A percentile compares a stretch with the other conserved stretches of the same genome.
Evolutionary conservation across 2,329 filamentous ascomycete species (phyloP).

Genomic region (Ophiocordyceps polyrhachis-furcata): DNA sequence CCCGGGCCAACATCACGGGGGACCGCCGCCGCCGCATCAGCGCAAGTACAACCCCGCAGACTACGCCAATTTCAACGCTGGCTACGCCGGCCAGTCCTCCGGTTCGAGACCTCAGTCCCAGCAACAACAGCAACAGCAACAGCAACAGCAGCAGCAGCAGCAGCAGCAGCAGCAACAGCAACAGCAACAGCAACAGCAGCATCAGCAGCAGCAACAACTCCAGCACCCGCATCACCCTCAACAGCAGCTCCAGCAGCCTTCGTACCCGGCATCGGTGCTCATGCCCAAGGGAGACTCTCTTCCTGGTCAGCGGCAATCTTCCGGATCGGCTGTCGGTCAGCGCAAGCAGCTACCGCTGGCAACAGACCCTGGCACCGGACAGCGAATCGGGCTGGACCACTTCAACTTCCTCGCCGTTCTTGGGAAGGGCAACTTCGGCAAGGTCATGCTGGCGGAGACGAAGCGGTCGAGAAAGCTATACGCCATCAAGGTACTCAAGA

Average conservation of each 20-base stretch:
- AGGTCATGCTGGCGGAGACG: conserved; percentile 97
- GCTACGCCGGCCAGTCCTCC: conserved; percentile 19
- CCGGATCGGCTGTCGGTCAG: conserved; percentile 13
- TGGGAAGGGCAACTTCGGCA: conserved; percentile 98
- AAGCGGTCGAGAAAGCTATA: conserved; percentile 85
- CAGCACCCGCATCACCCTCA: conserved; percentile 14
- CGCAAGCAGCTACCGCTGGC: conserved; percentile 50
- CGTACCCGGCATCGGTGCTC: conserved; percentile 13
- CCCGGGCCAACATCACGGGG: conserved; percentile 12
- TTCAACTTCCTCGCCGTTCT: conserved; percentile 98
- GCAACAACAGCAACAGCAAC: conserved; percentile 12
- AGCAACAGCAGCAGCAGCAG: conserved; percentile 7
- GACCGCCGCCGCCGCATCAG: conserved; percentile 13
- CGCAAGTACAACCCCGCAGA: conserved; percentile 62
- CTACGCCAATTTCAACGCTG: conserved; percentile 43
- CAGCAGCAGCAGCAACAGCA: conserved; percentile 12
- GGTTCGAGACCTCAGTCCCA: conserved; percentile 11
- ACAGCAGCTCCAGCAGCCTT: conserved; percentile 19
- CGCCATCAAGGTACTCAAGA: conserved; percentile 97
- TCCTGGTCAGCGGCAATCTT: conserved; percentile 12
- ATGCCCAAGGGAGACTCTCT: conserved; percentile 22
- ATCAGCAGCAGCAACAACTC: conserved; percentile 3
- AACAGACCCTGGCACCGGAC: conserved; percentile 53
- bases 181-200: conserved; percentile 18
- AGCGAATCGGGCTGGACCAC: conserved; percentile 86